Percentiles rank a stretch among this genome's conserved stretches.
These are phyloP conservation scores for Lagenidium giganteum DNA, from an alignment of 352 stramenopile genomes.

Conservation along the genomic window DNA sequence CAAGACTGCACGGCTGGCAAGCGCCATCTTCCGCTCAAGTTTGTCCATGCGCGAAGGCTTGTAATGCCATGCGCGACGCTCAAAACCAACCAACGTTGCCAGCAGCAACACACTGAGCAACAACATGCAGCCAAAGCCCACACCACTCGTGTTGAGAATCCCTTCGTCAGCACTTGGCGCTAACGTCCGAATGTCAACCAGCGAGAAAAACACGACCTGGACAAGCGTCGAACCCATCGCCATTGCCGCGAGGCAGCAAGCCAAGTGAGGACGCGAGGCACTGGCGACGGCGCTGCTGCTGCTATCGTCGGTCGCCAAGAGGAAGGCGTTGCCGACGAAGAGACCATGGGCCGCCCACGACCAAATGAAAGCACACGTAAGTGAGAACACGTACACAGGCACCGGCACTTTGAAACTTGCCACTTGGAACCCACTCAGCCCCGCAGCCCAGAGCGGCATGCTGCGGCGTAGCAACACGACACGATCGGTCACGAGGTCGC, in stretches of 20 bases:
- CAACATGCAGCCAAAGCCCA: conserved; percentile 27
- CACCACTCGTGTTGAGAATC: neutral
- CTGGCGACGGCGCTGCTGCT: conserved; percentile 6
- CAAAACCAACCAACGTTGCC: conserved; percentile 25
- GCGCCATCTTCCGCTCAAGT: conserved; percentile 33
- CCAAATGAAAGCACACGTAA: too few species aligned
- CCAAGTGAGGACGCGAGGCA: conserved; percentile 20
- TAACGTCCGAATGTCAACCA: conserved; percentile 40
- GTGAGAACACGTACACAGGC: too few species aligned
- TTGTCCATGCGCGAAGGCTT: conserved; percentile 1
- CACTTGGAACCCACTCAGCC: too few species aligned
- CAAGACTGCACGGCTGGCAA: conserved; percentile 11
- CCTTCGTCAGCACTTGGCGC: conserved; percentile 6
- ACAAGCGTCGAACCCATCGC: conserved; percentile 33
- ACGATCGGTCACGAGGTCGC: conserved; percentile 40
- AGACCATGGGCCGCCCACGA: conserved; percentile 50
- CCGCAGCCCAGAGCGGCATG: conserved; percentile 34
- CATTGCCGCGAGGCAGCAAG: conserved; percentile 37
- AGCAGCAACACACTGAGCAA: conserved; percentile 34
- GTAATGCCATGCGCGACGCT: too few species aligned
- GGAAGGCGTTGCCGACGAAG: conserved; percentile 44
- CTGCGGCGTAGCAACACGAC: conserved; percentile 32
- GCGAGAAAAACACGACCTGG: conserved; percentile 55
- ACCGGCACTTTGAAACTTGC: too few species aligned
- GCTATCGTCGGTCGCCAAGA: conserved; percentile 26